Evolutionary conservation across 768 basidiomycete genomes (phyloP), one percentile per base, ranked within the genome.

Genomic region (Calocybe indica): DNA sequence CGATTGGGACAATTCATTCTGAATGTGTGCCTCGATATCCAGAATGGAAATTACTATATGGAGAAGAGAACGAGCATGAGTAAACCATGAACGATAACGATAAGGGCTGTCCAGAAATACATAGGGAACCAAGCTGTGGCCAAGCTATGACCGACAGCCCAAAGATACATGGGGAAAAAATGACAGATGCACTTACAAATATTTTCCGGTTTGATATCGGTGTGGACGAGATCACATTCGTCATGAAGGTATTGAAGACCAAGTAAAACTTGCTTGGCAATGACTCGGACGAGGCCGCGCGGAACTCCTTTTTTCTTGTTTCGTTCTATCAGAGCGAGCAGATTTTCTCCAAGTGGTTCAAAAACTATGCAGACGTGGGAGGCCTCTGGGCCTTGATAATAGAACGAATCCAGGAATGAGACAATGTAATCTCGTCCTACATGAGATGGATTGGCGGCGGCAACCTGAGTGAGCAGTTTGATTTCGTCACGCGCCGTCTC

Each of bases 401-500:
- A 73, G 66, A 96, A 96, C 28, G 90, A 88, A 67, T 96, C 93
- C 51, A 95, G 81, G 57, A 94, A 89, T 8, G 88, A 83, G 51
- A 96, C 91, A 48, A 95, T 78, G 60, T 93, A 83, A 22, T 76
- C 68, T 47, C 86, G 76, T 47, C 93, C 93, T 11, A 80, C 80
- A 61, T 95, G 92, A 2, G 71, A 60, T n/a, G 82, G 85, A 60
- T 80, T 85, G 62, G 79, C 75, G 13, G 79, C 74, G 45, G 79
- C 73, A 5, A 94, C 85, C 54, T 83, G 83, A 52, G 83, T 79
- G 36, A 93, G 78, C 32, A 97, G 79, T 62, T 92, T 90, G 65
- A 98, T 97, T 69, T 98, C 95, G 64, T 98, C 95, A 43, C 87
- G 80, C 29, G 95, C 95, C 5, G 95, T 97, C 63, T 97, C 94